These are phyloP conservation scores for Fusarium veterinarium DNA, from an alignment of 2,329 filamentous ascomycete species.

Conservation along the genomic window DNA sequence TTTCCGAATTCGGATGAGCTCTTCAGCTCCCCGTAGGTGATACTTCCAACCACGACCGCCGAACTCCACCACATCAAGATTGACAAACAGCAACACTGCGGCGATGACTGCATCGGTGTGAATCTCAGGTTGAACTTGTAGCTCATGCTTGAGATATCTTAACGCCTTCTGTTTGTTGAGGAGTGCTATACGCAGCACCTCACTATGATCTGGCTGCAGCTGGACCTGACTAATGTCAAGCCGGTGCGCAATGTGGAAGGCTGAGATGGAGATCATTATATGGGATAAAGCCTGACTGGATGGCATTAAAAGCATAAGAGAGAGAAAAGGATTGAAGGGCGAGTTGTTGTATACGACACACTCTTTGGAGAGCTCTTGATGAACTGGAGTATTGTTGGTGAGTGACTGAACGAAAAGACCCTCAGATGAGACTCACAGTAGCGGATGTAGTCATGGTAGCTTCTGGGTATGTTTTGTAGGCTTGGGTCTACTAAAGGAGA, in stretches of 20 bases:
- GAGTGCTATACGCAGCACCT: fast-evolving
- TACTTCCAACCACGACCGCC: fast-evolving
- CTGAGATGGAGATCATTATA: not conserved
- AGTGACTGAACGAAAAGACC: not conserved
- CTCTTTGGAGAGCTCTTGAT: not conserved
- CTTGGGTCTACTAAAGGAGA: fast-evolving
- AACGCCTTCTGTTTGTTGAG: not conserved
- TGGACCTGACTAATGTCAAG: fast-evolving
- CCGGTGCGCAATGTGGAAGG: not conserved
- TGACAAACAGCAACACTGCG: fast-evolving
- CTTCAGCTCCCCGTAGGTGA: not conserved
- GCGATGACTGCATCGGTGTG: fast-evolving
- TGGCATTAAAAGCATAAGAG: not conserved
- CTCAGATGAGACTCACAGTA: not conserved
- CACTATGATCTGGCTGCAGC: not conserved
- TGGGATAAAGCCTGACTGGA: fast-evolving
- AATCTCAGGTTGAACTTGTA: fast-evolving
- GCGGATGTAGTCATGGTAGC: not conserved
- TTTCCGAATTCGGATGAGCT: not conserved
- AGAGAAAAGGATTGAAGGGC: not conserved
- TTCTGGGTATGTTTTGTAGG: not conserved
- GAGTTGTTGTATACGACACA: not conserved
- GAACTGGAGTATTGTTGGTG: not conserved
- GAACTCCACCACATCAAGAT: not conserved
- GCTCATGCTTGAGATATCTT: fast-evolving